phyloP scores from a whole-genome alignment of 73 alveolate genomes.

The Effrenium voratum region DNA sequence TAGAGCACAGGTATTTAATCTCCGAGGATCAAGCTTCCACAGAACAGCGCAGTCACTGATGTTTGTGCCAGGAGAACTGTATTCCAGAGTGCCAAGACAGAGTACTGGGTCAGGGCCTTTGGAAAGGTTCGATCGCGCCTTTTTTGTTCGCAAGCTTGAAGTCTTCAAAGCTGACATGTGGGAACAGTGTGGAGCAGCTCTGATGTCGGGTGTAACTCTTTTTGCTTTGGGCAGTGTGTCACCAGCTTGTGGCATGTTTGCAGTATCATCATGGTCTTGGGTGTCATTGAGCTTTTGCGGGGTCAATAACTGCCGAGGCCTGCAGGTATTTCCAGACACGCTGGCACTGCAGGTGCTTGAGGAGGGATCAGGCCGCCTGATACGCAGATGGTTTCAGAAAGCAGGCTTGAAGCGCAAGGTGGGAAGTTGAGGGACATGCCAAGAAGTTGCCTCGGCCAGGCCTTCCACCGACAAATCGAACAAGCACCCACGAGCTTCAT shows the following conservation, averaged over 20 bases:
- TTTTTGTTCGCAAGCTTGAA: not conserved
- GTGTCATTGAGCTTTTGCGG: not conserved
- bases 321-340: constrained; percentile 39
- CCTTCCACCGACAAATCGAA: no score
- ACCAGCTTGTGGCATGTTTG: no score
- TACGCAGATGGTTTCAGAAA: no score
- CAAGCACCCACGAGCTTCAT: no score
- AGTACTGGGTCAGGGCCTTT: not conserved
- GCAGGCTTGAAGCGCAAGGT: no score
- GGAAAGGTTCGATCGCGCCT: not conserved
- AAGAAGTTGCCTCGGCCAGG: no score
- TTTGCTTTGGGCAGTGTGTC: not conserved
- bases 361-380: constrained; percentile 25
- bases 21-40: not conserved
- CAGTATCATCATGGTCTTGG: not conserved
- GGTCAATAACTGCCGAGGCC: not conserved
- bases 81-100: constrained; percentile 51
- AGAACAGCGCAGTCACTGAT: not conserved
- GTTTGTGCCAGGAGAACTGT: not conserved
- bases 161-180: not conserved
- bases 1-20: not conserved
- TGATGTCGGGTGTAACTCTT: not conserved
- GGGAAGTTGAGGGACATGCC: no score
- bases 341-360: constrained; percentile 35
- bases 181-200: not conserved